These are phyloP conservation scores for Aegilops tauschii DNA, from an alignment of 176 grass and related monocot genomes.

Conservation along the genomic window DNA sequence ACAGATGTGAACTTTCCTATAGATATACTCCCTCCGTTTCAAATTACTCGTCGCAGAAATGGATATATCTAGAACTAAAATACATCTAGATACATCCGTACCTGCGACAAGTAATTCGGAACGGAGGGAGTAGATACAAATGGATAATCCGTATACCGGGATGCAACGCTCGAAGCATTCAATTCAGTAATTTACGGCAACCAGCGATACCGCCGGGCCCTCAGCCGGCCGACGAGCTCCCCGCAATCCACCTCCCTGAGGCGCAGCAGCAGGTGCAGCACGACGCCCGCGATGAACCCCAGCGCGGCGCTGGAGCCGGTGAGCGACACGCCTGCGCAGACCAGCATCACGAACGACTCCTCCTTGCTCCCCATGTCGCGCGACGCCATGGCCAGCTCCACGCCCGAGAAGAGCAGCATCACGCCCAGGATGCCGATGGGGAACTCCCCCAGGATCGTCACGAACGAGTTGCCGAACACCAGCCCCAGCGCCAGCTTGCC, in stretches of 20 bases:
- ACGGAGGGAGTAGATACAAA: too few relatives aligned
- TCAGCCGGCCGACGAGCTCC: slow-evolving; percentile 22
- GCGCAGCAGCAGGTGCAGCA: slow-evolving; percentile 55
- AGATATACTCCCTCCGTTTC: too few relatives aligned
- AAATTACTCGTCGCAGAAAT: too few relatives aligned
- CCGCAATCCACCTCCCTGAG: slow-evolving; percentile 55
- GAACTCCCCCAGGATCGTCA: slow-evolving; percentile 64
- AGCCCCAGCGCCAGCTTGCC: slow-evolving; percentile 70
- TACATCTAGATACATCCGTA: too few relatives aligned
- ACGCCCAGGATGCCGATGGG: slow-evolving; percentile 86
- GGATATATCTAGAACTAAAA: too few relatives aligned
- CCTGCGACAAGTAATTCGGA: too few relatives aligned
- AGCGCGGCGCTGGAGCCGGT: slow-evolving; percentile 75
- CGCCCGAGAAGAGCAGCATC: slow-evolving; percentile 79
- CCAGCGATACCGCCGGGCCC: background rate
- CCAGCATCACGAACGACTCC: slow-evolving; percentile 86
- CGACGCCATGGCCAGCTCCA: slow-evolving; percentile 95
- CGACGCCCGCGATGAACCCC: slow-evolving; percentile 66
- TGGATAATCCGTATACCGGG: too few relatives aligned
- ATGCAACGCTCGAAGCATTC: background rate
- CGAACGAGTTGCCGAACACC: slow-evolving; percentile 77
- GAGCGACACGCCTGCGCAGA: slow-evolving; percentile 71
- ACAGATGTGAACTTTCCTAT: too few relatives aligned
- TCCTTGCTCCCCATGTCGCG: slow-evolving; percentile 86
- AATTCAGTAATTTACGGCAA: background rate